Percentiles rank a stretch among this genome's conserved stretches.
These are phyloP conservation scores for Dionaea muscipula DNA, from an alignment of 179 eudicot genomes.

Conservation along the genomic window DNA sequence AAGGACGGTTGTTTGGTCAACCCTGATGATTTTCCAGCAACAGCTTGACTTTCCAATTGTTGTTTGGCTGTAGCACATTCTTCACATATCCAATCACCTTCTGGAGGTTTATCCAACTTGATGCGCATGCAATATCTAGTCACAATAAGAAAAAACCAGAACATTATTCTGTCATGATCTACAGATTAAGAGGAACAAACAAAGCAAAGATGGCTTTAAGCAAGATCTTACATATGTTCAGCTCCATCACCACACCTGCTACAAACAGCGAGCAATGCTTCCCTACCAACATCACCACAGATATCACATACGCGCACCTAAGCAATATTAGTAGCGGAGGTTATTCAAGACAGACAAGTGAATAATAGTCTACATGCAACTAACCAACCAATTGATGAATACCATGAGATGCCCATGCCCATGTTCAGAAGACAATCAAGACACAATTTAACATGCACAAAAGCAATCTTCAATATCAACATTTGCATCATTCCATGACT, in stretches of 20 bases:
- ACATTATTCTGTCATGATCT: background rate
- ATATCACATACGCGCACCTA: slow-evolving; percentile 29
- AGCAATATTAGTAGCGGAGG: slow-evolving; percentile 4
- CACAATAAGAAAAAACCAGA: slow-evolving; percentile 6
- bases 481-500: background rate
- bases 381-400: background rate
- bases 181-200: background rate
- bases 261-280: slow-evolving; percentile 33
- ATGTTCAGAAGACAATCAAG: background rate
- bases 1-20: slow-evolving; percentile 10
- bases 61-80: slow-evolving; percentile 22
- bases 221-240: slow-evolving; percentile 35
- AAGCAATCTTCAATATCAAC: background rate
- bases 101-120: slow-evolving; percentile 31
- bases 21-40: slow-evolving; percentile 9
- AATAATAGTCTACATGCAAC: background rate
- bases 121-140: slow-evolving; percentile 35
- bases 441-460: background rate
- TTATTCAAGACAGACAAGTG: background rate
- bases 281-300: slow-evolving; percentile 41
- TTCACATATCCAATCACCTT: slow-evolving; percentile 37
- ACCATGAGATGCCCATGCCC: background rate
- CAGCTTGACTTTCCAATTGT: slow-evolving; percentile 10
- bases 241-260: slow-evolving; percentile 39
- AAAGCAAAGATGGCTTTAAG: background rate